Evolutionary conservation across 2,329 filamentous ascomycete species (phyloP).

Genomic region (Raffaelea deltoideospora): DNA sequence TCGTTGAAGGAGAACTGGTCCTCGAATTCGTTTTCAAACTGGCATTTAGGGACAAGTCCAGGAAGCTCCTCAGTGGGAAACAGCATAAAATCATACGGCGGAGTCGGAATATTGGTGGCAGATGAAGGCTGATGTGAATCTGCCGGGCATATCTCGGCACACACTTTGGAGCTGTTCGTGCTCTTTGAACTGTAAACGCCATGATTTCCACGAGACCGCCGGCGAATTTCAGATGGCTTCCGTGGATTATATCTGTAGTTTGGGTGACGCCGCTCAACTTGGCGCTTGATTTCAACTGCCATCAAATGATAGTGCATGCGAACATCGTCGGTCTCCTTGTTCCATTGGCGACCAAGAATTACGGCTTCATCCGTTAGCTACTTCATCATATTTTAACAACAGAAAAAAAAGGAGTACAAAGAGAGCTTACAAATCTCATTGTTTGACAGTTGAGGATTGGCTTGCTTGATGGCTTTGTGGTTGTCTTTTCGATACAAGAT

Average conservation of each 20-base stretch:
- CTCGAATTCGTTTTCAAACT: too few species aligned
- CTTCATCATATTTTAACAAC: not conserved
- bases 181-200: not conserved
- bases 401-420: too few species aligned
- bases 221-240: slow-evolving; percentile 10
- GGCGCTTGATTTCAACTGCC: slow-evolving; percentile 16
- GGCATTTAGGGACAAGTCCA: too few species aligned
- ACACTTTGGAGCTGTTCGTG: too few species aligned
- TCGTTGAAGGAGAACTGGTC: too few species aligned
- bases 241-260: slow-evolving; percentile 24
- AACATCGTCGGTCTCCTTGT: slow-evolving; percentile 15
- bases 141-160: too few species aligned
- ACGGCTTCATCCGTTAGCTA: slow-evolving; percentile 15
- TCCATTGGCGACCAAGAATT: slow-evolving; percentile 21
- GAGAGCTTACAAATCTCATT: slow-evolving; percentile 25
- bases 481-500: slow-evolving; percentile 25
- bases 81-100: too few species aligned
- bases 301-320: slow-evolving; percentile 16
- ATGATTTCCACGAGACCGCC: slow-evolving; percentile 2
- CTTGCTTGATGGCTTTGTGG: slow-evolving; percentile 18
- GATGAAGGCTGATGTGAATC: too few species aligned
- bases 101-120: too few species aligned
- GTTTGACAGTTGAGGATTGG: slow-evolving; percentile 21
- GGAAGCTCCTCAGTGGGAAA: too few species aligned
- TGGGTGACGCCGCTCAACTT: slow-evolving; percentile 16